These are phyloP conservation scores for Phytophthora constricta DNA, from an alignment of 352 stramenopile species.

Conservation along the genomic window DNA sequence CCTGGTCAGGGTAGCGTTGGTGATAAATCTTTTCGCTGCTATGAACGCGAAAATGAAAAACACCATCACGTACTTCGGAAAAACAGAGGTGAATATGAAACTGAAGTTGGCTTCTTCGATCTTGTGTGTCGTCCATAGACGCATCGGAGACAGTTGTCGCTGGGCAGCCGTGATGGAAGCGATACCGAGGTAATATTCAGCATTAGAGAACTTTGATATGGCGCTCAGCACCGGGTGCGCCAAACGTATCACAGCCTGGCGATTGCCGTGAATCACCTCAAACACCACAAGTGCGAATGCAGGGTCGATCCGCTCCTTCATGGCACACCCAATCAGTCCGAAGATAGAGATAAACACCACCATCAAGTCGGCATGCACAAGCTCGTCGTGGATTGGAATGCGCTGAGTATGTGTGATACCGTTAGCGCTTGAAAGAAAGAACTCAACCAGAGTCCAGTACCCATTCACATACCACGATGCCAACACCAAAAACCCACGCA, in stretches of 20 bases:
- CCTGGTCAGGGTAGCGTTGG: constrained; percentile 28
- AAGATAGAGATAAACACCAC: constrained; percentile 32
- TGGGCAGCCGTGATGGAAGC: constrained; percentile 21
- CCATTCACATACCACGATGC: constrained; percentile 41
- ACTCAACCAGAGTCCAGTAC: constrained; percentile 50
- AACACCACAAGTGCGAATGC: constrained; percentile 33
- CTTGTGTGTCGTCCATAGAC: constrained; percentile 31
- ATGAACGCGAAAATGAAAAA: constrained; percentile 25
- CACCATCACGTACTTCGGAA: constrained; percentile 24
- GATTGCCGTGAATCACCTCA: constrained; percentile 29
- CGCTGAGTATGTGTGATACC: constrained; percentile 25
- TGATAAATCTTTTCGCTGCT: constrained; percentile 33
- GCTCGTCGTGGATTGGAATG: constrained; percentile 31
- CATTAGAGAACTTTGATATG: constrained; percentile 23
- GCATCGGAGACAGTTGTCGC: constrained; percentile 19
- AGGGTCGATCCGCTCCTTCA: constrained; percentile 39
- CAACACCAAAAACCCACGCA: constrained; percentile 30
- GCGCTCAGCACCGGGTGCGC: constrained; percentile 13
- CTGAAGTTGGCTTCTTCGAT: constrained; percentile 28
- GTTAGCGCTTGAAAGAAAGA: constrained; percentile 25
- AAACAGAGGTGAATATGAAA: constrained; percentile 21
- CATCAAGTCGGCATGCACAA: constrained; percentile 44
- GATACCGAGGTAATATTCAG: constrained; percentile 28
- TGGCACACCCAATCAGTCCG: too few relatives aligned
- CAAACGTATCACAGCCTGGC: constrained; percentile 1